Conservation (phyloP, 805 yeast genomes). For the Pichia phayaonensis region DNA sequence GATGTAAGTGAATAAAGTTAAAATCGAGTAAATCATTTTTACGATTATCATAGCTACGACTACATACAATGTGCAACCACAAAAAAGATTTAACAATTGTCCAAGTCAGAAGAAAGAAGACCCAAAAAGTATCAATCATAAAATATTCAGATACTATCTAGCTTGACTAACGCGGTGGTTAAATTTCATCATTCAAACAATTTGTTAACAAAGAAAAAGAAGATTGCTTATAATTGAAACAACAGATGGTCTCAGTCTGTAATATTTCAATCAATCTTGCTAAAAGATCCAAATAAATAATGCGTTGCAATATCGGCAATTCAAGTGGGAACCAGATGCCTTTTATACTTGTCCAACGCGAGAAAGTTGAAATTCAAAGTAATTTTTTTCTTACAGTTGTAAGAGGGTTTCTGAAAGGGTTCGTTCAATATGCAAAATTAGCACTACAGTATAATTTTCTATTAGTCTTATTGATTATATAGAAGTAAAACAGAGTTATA, state of each 20-base stretch:
- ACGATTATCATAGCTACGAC: neutral
- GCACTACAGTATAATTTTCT: neutral
- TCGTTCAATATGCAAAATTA: neutral
- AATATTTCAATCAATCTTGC: neutral
- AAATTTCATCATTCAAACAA: conserved; percentile 24
- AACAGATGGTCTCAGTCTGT: neutral
- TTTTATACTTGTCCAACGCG: neutral
- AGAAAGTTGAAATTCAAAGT: neutral
- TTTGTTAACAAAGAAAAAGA: neutral
- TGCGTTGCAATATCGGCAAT: too few relatives aligned
- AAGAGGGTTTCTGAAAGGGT: neutral
- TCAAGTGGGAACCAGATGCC: neutral
- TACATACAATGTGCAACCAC: too few relatives aligned
- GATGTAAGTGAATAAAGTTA: neutral
- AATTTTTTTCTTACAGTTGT: neutral
- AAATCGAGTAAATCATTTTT: neutral
- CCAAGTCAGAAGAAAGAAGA: conserved; percentile 31
- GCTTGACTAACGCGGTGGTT: conserved; percentile 31
- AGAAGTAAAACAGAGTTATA: neutral
- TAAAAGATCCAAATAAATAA: neutral
- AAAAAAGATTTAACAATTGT: neutral
- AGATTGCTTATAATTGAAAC: neutral
- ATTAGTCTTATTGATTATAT: conserved; percentile 1
- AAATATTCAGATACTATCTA: conserved; percentile 36
- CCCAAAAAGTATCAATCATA: conserved; percentile 32